Conservation (phyloP, 768 basidiomycete species). For the Tulasnella sp. region DNA sequence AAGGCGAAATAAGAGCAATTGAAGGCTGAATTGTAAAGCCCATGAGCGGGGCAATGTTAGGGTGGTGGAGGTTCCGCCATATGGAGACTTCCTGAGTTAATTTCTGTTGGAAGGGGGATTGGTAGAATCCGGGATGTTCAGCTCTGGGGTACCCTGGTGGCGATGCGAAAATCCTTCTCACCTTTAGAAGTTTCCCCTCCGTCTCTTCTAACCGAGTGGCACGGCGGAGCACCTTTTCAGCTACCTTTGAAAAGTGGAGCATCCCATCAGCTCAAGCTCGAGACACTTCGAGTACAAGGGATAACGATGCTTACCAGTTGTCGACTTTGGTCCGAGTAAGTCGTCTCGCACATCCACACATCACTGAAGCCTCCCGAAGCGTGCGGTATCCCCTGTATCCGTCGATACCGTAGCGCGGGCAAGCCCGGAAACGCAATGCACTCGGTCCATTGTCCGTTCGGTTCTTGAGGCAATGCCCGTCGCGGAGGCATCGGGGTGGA, state of each 20-base stretch:
- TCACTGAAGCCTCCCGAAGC: conserved; percentile 15
- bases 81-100: neutral
- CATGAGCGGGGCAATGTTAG: conserved; percentile 6
- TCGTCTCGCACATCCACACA: conserved; percentile 5
- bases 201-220: neutral
- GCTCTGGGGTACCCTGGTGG: neutral
- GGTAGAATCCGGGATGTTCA: neutral
- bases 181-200: neutral
- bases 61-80: conserved; percentile 2
- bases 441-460: neutral
- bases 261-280: neutral
- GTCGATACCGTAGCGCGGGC: neutral
- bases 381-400: neutral
- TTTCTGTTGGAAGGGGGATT: neutral
- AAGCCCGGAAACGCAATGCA: neutral
- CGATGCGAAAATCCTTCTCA: neutral
- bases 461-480: neutral
- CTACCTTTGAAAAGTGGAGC: neutral
- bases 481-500: neutral
- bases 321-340: neutral
- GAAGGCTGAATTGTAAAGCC: neutral
- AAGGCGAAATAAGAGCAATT: neutral
- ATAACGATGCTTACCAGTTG: neutral
- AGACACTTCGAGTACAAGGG: neutral
- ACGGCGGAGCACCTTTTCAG: neutral